Evolutionary conservation across 306 rosid genomes (phyloP).

Genomic region (Astragalus glycyphyllos): DNA sequence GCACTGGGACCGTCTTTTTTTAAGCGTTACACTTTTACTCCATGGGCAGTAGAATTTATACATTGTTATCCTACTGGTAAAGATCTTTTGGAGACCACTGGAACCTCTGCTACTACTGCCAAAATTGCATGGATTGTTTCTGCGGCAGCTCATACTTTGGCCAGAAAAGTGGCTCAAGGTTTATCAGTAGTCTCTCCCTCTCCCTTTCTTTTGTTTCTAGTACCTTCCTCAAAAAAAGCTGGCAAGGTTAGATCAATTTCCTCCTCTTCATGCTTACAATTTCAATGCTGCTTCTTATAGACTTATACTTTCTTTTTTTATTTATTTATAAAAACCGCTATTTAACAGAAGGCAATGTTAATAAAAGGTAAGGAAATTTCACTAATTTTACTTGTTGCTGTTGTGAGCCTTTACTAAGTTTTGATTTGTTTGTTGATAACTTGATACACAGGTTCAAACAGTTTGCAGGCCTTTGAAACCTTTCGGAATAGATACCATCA

Average conservation of each 20-base stretch:
- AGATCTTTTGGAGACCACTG: conserved; percentile 76
- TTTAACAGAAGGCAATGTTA: conserved; percentile 8
- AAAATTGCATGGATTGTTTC: conserved; percentile 92
- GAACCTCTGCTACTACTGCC: conserved; percentile 65
- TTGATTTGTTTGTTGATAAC: conserved; percentile 29
- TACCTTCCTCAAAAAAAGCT: conserved; percentile 83
- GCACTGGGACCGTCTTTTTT: too few species aligned
- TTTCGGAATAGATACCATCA: conserved; percentile 89
- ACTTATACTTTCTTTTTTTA: background rate
- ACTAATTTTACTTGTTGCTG: conserved; percentile 1
- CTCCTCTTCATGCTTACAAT: conserved; percentile 3
- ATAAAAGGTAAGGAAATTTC: conserved; percentile 17
- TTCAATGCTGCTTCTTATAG: conserved; percentile 11
- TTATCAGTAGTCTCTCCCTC: conserved; percentile 64
- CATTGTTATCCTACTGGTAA: too few species aligned
- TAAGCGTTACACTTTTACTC: too few species aligned
- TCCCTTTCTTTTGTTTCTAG: conserved; percentile 88
- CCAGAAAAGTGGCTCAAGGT: conserved; percentile 81
- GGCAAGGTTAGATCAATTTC: conserved; percentile 55
- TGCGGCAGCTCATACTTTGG: conserved; percentile 75
- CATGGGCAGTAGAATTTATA: too few species aligned
- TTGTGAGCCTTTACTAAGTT: conserved; percentile 1
- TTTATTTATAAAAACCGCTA: conserved; percentile 11
- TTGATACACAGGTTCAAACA: conserved; percentile 60
- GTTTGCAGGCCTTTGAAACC: conserved; percentile 91